phyloP scores from a whole-genome alignment of 768 basidiomycete genomes.

The Galerina marginata region DNA sequence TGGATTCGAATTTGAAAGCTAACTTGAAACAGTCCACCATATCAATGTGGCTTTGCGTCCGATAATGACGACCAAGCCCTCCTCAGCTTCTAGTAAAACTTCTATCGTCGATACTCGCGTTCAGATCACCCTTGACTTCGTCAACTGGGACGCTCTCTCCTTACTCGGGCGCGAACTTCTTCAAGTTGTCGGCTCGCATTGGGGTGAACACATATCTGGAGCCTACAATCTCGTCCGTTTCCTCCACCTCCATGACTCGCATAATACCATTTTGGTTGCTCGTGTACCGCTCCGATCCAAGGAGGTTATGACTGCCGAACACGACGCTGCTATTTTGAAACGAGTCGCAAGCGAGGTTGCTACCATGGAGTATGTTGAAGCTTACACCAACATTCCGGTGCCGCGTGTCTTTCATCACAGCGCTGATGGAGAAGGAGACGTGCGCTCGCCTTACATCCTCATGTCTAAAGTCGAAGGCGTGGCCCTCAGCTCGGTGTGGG shows the following conservation, averaged over 20 bases:
- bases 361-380: slow-evolving; percentile 10
- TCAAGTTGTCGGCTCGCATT: not conserved
- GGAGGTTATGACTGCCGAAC: not conserved
- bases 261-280: slow-evolving; percentile 1
- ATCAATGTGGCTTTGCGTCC: too few relatives aligned
- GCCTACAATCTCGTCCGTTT: slow-evolving; percentile 11
- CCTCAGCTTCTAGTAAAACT: too few relatives aligned
- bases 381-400: not conserved
- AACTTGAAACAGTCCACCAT: too few relatives aligned
- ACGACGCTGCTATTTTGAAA: not conserved
- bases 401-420: slow-evolving; percentile 1
- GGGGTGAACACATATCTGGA: slow-evolving; percentile 5
- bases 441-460: slow-evolving; percentile 4
- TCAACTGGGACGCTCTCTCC: slow-evolving; percentile 1
- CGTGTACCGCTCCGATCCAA: slow-evolving; percentile 5
- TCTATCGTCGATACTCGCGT: too few relatives aligned
- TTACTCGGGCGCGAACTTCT: not conserved
- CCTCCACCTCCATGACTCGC: slow-evolving; percentile 5
- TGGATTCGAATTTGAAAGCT: too few relatives aligned
- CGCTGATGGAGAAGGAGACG: not conserved
- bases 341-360: slow-evolving; percentile 5
- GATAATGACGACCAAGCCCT: too few relatives aligned
- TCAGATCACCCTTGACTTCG: not conserved
- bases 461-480: slow-evolving; percentile 10
- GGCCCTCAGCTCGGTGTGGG: slow-evolving; percentile 6